Evolutionary conservation across 305 asterid genomes (phyloP), one percentile per base, ranked within the genome.

Genomic region (Ruellia speciosa): DNA sequence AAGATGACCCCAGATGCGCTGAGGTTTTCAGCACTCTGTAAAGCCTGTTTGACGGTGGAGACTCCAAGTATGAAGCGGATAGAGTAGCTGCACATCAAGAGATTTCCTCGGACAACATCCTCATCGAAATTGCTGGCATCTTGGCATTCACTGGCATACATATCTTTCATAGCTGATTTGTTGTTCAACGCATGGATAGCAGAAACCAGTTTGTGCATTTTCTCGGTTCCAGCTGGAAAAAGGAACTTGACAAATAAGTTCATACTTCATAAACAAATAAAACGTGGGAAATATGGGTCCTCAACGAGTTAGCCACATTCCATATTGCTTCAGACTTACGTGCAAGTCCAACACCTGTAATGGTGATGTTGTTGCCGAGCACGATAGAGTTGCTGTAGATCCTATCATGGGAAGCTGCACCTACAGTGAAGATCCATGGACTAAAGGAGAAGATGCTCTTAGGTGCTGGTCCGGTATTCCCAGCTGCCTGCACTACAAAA

Each of bases 381-480:
- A 77, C 54, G 56, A 93, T 75, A 43, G 97, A 86, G 81, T 93
- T 93, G 49, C 84, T 73, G 63, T 93, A 93, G 62, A 71, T 62
- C 75, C 99, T 71, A 61, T 93, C 95, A 51, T 93, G 97, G 50
- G 97, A 69, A 46, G 97, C 95, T 63, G 99, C 97, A 24, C 99
- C 99, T 10, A 93, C 95, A 2, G 90, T 82, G 73, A 76, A 93
- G 65, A 93, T 93, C 99, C 99, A 93, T 12, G 99, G 99, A 72
- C 99, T 93, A 52, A 86, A 93, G 48, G 99, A 93, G 40, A 85
- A 81, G 10, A 88, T 66, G 73, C 99, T 93, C 75, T 77, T 84
- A 14, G 99, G 97, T 6, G 97, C 76, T 31, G 99, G 99, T 53
- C 99, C 99, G 0, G 99, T 86, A 66, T 93, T 93, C 54, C 99